phyloP scores from a whole-genome alignment of 2,329 filamentous ascomycete species.

The Alternaria conjuncta region DNA sequence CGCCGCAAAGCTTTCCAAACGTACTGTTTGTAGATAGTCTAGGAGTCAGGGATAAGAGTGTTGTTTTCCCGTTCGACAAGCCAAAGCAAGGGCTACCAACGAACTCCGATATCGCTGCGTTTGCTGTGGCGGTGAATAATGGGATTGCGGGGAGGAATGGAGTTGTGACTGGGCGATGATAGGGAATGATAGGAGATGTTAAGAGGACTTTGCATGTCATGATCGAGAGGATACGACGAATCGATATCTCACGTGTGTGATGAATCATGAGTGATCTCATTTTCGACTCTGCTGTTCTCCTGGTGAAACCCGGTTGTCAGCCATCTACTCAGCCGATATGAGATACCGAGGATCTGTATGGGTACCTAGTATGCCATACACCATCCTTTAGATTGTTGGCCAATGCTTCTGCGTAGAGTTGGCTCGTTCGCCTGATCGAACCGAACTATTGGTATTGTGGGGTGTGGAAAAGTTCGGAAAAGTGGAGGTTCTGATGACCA shows the following conservation, averaged over 20 bases:
- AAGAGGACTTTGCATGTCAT: not conserved
- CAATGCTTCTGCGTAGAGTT: not conserved
- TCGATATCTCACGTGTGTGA: not conserved
- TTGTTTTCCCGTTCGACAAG: slow-evolving; percentile 40
- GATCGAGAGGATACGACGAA: not conserved
- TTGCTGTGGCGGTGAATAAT: slow-evolving; percentile 49
- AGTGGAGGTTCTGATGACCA: not conserved
- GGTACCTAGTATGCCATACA: not conserved
- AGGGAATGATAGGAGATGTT: not conserved
- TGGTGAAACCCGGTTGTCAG: rapidly evolving
- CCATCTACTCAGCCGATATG: not conserved
- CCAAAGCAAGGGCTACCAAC: slow-evolving; percentile 21
- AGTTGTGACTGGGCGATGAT: slow-evolving; percentile 28
- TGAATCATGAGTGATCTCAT: not conserved
- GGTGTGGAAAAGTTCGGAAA: not conserved
- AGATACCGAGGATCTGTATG: not conserved
- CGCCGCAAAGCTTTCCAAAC: slow-evolving; percentile 44
- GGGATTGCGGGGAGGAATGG: slow-evolving; percentile 39
- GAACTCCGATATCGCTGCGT: slow-evolving; percentile 38
- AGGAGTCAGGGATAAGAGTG: slow-evolving; percentile 41
- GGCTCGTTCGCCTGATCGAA: not conserved
- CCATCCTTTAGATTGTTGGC: rapidly evolving
- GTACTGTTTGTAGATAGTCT: slow-evolving; percentile 46
- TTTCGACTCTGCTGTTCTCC: too few relatives aligned
- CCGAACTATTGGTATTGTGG: not conserved